Evolutionary conservation across 805 yeast genomes (phyloP).

Genomic region (Suhomyces vadensis): DNA sequence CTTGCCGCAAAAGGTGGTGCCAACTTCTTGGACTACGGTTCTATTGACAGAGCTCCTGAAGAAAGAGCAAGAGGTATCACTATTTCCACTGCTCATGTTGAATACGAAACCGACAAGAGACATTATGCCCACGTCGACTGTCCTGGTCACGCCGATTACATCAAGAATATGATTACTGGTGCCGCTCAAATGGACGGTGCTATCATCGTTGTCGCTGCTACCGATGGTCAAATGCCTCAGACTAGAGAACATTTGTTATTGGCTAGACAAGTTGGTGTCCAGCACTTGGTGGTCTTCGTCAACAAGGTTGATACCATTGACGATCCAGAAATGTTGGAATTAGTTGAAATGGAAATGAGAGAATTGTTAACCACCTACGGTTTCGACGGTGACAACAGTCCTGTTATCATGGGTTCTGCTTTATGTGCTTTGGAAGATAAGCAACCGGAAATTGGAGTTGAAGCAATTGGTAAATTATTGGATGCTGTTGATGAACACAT

Average conservation of each 20-base stretch:
- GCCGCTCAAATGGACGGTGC: conserved; percentile 99
- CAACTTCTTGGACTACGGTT: conserved; percentile 83
- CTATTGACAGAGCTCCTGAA: conserved; percentile 98
- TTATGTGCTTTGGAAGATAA: conserved; percentile 90
- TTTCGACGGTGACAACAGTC: conserved; percentile 97
- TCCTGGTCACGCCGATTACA: conserved; percentile 98
- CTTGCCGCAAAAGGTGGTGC: conserved; percentile 90
- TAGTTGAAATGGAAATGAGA: conserved; percentile 99
- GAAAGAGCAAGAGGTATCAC: conserved; percentile 99
- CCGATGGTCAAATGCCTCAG: conserved; percentile 99
- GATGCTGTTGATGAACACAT: conserved; percentile 91
- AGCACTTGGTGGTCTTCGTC: conserved; percentile 93
- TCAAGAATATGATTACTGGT: conserved; percentile 99
- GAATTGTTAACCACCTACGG: conserved; percentile 89
- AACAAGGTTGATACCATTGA: conserved; percentile 98
- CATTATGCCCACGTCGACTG: conserved; percentile 98
- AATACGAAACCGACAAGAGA: conserved; percentile 91
- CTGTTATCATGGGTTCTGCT: conserved; percentile 98
- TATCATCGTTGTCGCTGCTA: conserved; percentile 97
- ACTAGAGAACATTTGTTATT: conserved; percentile 97
- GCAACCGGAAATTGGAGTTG: conserved; percentile 87
- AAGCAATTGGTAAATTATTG: conserved; percentile 80
- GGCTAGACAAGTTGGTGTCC: conserved; percentile 99
- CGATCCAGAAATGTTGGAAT: conserved; percentile 98
- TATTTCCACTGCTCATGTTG: conserved; percentile 96